These are phyloP conservation scores for Bipolaris bicolor DNA, from an alignment of 2,329 filamentous ascomycete species.

Conservation along the genomic window DNA sequence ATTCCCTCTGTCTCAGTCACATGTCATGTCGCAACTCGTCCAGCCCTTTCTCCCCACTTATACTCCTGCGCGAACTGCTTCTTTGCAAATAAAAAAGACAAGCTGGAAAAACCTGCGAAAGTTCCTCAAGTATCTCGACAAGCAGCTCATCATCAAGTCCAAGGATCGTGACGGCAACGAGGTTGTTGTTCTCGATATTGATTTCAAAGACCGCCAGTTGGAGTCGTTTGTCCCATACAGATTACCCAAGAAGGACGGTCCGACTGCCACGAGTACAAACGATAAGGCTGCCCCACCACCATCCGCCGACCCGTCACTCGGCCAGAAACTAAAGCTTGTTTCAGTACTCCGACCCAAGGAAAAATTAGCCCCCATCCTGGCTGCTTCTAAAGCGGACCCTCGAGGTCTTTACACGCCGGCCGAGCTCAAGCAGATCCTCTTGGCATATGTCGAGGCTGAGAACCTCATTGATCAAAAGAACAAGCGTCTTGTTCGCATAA, in stretches of 20 bases:
- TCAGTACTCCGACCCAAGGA: slow-evolving; percentile 63
- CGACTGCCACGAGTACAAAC: slow-evolving; percentile 34
- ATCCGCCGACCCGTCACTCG: slow-evolving; percentile 50
- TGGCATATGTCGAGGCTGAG: slow-evolving; percentile 65
- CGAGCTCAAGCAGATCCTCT: slow-evolving; percentile 64
- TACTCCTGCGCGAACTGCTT: slow-evolving; percentile 61
- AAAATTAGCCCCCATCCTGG: slow-evolving; percentile 63
- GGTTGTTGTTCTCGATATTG: slow-evolving; percentile 67
- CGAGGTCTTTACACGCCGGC: slow-evolving; percentile 64
- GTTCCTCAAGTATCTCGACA: slow-evolving; percentile 72
- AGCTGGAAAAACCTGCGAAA: slow-evolving; percentile 74
- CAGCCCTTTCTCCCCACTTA: slow-evolving; percentile 70
- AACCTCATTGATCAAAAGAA: slow-evolving; percentile 63
- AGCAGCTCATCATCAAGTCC: slow-evolving; percentile 65
- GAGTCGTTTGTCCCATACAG: slow-evolving; percentile 66
- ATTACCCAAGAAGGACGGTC: slow-evolving; percentile 63
- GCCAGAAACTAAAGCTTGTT: slow-evolving; percentile 58
- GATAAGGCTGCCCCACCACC: slow-evolving; percentile 52
- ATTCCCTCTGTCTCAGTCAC: slow-evolving; percentile 68
- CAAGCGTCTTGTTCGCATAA: slow-evolving; percentile 65
- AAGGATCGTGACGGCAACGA: slow-evolving; percentile 71
- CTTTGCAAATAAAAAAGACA: slow-evolving; percentile 71
- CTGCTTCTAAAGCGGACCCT: slow-evolving; percentile 56
- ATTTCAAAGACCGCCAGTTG: slow-evolving; percentile 64
- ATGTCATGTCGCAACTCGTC: slow-evolving; percentile 67